Evolutionary conservation across 345 rosid genomes (phyloP), one percentile per base, ranked within the genome.

Genomic region (Gossypium stocksii): DNA sequence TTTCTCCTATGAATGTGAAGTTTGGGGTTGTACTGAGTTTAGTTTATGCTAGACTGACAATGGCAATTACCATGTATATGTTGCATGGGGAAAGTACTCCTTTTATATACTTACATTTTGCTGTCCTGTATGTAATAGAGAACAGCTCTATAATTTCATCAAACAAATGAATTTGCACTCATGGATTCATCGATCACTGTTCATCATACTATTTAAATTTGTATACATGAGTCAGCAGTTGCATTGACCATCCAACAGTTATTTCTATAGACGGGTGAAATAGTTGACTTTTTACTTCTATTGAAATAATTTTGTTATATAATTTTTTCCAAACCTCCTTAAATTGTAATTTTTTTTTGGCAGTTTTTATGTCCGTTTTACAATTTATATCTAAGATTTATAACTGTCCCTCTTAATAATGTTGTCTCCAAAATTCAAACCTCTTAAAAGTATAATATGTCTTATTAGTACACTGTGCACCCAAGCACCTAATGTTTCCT

Each of bases 1-100:
- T 48, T 23, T 73, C 3, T 73, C 43, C 64, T 53, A 7, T 20
- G 19, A 45, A 44, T 20, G 53, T 44, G 53, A 66, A 22, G 34
- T 13, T 44, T 22, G 70, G 70, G 54, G 10, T 14, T 14, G 1
- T 45, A 2, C 20, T 23, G n/a, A 67, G 56, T 22, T 27, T 67
- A 67, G 52, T 3, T 70, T 49, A 9, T 29, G 62, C 9, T 25
- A 60, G 23, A 49, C 25, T 49, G 57, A 25, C 58, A 60, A 9
- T 59, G 67, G 45, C 76, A 60, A 45, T 67, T 66, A 66, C 45
- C 44, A 4, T 59, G 68, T 46, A 46, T 46, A 61, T 45, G 63
- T 46, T 45, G 43, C 43, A 22, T 73, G 49, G 23, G 41, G 48
- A 48, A 46, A 25, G 29, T 60, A 53, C 59, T 51, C 10, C 34